Evolutionary conservation across 129 eudicot species (phyloP), one percentile per base, ranked within the genome.

Genomic region (Lactuca sativa): DNA sequence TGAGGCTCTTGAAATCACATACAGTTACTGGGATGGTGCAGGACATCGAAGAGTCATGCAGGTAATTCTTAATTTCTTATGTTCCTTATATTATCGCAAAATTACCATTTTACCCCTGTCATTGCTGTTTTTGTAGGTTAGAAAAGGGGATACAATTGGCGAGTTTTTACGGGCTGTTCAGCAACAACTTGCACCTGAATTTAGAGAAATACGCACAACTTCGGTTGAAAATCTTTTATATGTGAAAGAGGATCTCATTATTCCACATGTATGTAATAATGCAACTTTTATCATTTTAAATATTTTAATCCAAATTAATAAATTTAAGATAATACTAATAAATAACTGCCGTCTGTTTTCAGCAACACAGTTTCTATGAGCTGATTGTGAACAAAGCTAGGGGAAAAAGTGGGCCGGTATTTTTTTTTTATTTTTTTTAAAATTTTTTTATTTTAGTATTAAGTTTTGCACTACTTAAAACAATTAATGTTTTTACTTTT

Each of bases 311-410:
- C n/a, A 47, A 11, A 12, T 47, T 47, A 47, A 47, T 4, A 47
- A 47, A 47, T 10, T 47, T 12, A 47, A 2, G 5, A 2, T 47
- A 47, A 12, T 47, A 12, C 52, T 47, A 47, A 14, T 47, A 17
- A 25, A 14, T 47, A 17, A 30, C 40, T 25, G 38, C 55, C n/a
- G 37, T 53, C 36, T 12, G 3, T 70, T 32, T 79, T 59, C 89
- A 93, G 98, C 98, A 93, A 89, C 97, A 93, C 84, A 93, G 97
- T 81, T 93, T 93, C 88, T 90, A 93, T 74, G 98, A 93, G 83
- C 84, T 93, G 85, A 91, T 93, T 70, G 85, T 90, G 59, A 89
- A 89, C 92, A 89, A 93, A 86, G 98, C 96, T 30, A 83, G 95
- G 78, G 98, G 98, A 44, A 93, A 93, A 78, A 93, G 98, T 87